Evolutionary conservation across 306 rosid genomes (phyloP), one percentile per base, ranked within the genome.

Genomic region (Aeschynomene evenia): DNA sequence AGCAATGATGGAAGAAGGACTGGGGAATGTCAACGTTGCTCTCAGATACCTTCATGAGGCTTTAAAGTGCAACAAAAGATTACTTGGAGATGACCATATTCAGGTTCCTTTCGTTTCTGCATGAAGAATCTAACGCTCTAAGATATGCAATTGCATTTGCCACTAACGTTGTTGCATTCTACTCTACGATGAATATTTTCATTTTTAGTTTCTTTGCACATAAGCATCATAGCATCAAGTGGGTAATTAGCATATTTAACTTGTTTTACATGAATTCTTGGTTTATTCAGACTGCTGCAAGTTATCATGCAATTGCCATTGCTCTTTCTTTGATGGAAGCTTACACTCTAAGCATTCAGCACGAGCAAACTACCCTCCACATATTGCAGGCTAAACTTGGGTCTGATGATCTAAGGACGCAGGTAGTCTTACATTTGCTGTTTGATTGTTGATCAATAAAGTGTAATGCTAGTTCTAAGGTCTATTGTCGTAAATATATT

Each of bases 281-380:
- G 29, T 39, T 70, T 80, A 53, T 79, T 68, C 87, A 94, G 98
- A 94, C 98, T 5, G 98, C 98, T 71, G 98, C 98, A 66, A 94
- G 98, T 83, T 94, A 94, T 76, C 98, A 94, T 80, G 98, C 98
- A 28, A 94, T 94, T 84, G 98, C 98, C 31, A 94, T 94, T 52
- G 98, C 98, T 63, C 97, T 94, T 39, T 94, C 98, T 62, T 85
- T 94, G 91, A 94, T 94, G 97, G 98, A 94, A 82, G 98, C 98
- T 28, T 94, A 94, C 83, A 82, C 97, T 15, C 77, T 94, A 61
- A 90, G 98, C 15, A 97, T 94, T 70, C 98, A 94, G 80, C 98
- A 94, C 59, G 97, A 94, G 70, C 98, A 94, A 74, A 94, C 98
- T 57, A 94, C 98, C 76, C 80, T 94, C 43, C 98, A 90, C 75